Base-by-base conservation (phyloP, 768 basidiomycete genomes). In the Kwoniella sp. region DNA sequence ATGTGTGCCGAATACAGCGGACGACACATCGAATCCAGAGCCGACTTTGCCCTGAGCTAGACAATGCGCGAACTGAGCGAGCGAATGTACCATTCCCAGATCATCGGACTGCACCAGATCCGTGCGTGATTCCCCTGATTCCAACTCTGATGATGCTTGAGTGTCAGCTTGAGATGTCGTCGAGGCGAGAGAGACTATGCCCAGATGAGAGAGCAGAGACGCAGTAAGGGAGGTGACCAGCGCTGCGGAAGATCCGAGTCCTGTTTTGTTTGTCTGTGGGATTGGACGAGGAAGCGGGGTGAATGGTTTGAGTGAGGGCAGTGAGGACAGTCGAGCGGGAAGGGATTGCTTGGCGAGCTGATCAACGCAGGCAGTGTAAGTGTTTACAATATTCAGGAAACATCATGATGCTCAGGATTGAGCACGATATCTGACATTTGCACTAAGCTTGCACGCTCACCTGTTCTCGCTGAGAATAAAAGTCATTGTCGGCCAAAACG, bases 31-130 rank as follows among this genome's bases (percentile, higher is more conserved):
- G 82, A 99, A 99, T 5, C 96, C 96, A 74, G 91, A 93, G 30
- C 96, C 96, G 17, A 99, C 89, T 82, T 99, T 99, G 45, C 96
- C 96, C 82, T 99, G 96, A 0, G 95, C 96, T 38, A 93, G 84
- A 76, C 93, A 97, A 79, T 99, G 96, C 7, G 93, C 86, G 78
- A 89, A 96, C 77, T 99, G 96, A 3, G 96, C 89, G 48, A 91
- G 85, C 78, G 96, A 97, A 81, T 99, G 96, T 0, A 91, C 89
- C 20, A 96, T 70, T 13, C 75, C 68, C 81, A 65, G 83, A 23
- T 85, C 50, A 23, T 31, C 47, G 23, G 41, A 45, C 20, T 20
- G 41, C 20, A 11, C 17, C 11, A 20, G 47, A 25, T 61, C 5
- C 56, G 52, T 82, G 74, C 5, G 82, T 77, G 28, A 82, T 82